Evolutionary conservation across 768 basidiomycete species (phyloP), one percentile per base, ranked within the genome.

Genomic region (Russula lepida): DNA sequence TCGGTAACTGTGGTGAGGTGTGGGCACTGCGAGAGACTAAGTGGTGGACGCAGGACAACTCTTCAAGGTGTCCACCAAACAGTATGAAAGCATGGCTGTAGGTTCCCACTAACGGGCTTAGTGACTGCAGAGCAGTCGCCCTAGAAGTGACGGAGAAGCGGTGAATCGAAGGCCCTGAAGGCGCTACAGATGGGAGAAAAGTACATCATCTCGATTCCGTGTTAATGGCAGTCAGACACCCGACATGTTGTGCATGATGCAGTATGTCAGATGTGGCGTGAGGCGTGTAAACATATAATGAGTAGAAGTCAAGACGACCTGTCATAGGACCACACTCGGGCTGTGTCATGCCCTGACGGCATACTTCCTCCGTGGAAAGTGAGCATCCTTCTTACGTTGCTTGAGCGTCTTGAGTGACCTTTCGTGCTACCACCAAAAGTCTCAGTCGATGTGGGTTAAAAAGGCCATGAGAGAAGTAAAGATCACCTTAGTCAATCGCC

Each of bases 291-390:
- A 60, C 68, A 61, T 41, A 68, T 55, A 60, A 59, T 64, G 66
- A 71, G 71, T 71, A 70, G 63, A 64, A 64, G 68, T 62, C 63
- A 68, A 68, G 69, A n/a, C n/a, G 27, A 67, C 67, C 66, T 68
- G 54, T 67, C 63, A 51, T 62, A 54, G 57, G 58, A 54, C 60
- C 47, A 59, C 61, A 25, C 64, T 59, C 50, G 30, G 56, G 58
- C 44, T 21, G 47, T 67, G 62, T 84, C 75, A 87, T 79, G 92
- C 93, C 84, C 91, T 95, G 74, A 98, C 88, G 65, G 95, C 94
- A 77, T 88, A 99, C 79, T 94, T 95, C 75, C 95, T 83, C 72
- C 79, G 73, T 39, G 94, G 92, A 82, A 97, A 97, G 81, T 97
- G 94, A 69, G 81, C 80, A 64, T 93, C 88, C 82, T 89, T 94